A percentile compares a stretch with the other conserved stretches of the same genome.
Evolutionary conservation across 208 protist species (phyloP).

Genomic region (Trypanosoma mega): DNA sequence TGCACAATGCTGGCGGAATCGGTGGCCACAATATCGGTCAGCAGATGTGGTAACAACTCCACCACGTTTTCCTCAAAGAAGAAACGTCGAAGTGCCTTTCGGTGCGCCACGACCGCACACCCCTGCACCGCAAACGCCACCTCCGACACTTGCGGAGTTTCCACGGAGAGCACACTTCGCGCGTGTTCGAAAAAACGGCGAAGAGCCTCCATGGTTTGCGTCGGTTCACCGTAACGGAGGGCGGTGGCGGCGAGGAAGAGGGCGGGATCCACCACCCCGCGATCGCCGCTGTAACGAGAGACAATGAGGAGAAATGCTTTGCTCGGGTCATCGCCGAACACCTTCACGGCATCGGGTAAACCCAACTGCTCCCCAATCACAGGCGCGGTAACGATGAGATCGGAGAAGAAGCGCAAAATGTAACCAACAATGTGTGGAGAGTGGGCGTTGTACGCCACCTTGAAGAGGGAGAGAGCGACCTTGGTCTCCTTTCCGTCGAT

Average conservation of each 20-base stretch:
- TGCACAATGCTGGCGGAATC: slow-evolving; percentile 83
- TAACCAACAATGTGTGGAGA: slow-evolving; percentile 57
- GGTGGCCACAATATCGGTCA: slow-evolving; percentile 76
- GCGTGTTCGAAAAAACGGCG: slow-evolving; percentile 62
- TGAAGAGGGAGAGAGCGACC: slow-evolving; percentile 62
- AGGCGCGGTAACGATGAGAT: slow-evolving; percentile 50
- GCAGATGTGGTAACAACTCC: slow-evolving; percentile 65
- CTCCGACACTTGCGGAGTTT: slow-evolving; percentile 55
- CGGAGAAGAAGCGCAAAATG: slow-evolving; percentile 75
- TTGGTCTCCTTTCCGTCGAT: slow-evolving; percentile 48
- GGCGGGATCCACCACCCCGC: slow-evolving; percentile 65
- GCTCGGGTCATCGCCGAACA: slow-evolving; percentile 54
- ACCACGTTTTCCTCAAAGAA: slow-evolving; percentile 75
- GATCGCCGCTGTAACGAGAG: slow-evolving; percentile 34
- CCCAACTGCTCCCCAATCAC: slow-evolving; percentile 57
- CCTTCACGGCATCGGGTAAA: slow-evolving; percentile 29
- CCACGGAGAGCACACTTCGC: slow-evolving; percentile 44
- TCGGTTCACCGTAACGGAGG: slow-evolving; percentile 62
- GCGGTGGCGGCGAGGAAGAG: slow-evolving; percentile 69
- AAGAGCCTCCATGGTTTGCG: slow-evolving; percentile 45
- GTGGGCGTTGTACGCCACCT: slow-evolving; percentile 40
- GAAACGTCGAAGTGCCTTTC: slow-evolving; percentile 63
- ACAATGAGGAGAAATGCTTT: slow-evolving; percentile 52
- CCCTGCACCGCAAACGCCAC: slow-evolving; percentile 75
- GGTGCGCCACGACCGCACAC: slow-evolving; percentile 74